Base-by-base conservation (phyloP, 2,329 filamentous ascomycete species). In the Colletotrichum sp. region DNA sequence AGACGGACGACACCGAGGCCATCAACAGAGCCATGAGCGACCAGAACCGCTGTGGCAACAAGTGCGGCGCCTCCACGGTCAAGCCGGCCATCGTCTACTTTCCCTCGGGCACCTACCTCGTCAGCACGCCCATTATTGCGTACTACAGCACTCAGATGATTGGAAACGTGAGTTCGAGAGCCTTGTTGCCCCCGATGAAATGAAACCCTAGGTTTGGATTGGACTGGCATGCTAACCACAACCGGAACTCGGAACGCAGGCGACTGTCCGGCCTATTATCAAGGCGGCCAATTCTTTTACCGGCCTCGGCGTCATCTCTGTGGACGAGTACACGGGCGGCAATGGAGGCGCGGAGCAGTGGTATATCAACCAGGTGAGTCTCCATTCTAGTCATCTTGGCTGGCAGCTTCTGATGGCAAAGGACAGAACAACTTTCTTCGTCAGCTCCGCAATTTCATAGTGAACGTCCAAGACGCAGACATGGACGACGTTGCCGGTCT, bases 61-160 rank as follows among this genome's bases (percentile, higher is more conserved):
- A 76, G 39, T 83, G 79, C 75, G 57, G 24, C 0, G 52, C 89
- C 5, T 85, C 87, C 18, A 82, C 80, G 4, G 71, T 78, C 9
- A 67, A 72, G 10, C 78, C 74, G 12, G 82, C 81, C 30, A 59
- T 78, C 7, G 74, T 83, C 2, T 83, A 81, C 74, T 82, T 83
- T 65, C 81, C 82, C 4, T 71, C 79, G 2, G 91, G 91, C 59
- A 92, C 88, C 0, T 94, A 94, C 77, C 67, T 90, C 3, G 86
- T 92, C 73, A 91, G 87, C 57, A 48, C 39, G 39, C 39, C 10
- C 39, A 48, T 48, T 18, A 48, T 3, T 69, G 87, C 92, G 79
- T 92, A 91, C 79, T 94, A 93, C 82, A 90, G 90, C 76, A 93
- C 92, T 7, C 89, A 92, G 81, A 83, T 93, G 16, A 87, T 93